Percentiles rank a stretch among this genome's conserved stretches.
phyloP scores from a whole-genome alignment of 768 basidiomycete species.

The Lentinus tigrinus region DNA sequence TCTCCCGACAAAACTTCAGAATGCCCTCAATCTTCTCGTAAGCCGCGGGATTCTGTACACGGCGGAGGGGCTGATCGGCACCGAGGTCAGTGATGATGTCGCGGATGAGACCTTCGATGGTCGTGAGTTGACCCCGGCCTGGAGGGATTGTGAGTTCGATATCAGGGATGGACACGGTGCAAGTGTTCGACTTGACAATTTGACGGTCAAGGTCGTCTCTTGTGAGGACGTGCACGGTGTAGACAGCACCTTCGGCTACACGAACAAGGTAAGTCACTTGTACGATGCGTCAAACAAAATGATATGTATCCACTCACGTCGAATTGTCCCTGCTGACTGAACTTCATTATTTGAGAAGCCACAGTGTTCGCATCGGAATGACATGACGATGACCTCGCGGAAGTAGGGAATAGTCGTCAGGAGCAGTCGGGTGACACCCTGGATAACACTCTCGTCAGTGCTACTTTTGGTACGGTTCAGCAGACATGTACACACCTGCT shows the following conservation, averaged over 20 bases:
- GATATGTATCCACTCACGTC: conserved; percentile 53
- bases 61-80: conserved; percentile 79
- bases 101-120: conserved; percentile 87
- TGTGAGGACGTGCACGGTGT: conserved; percentile 75
- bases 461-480: not conserved
- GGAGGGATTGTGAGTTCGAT: conserved; percentile 89
- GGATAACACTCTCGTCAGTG: conserved; percentile 15
- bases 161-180: conserved; percentile 83
- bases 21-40: conserved; percentile 75
- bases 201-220: conserved; percentile 87
- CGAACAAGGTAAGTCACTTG: not conserved
- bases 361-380: conserved; percentile 94
- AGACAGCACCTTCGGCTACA: conserved; percentile 78
- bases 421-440: conserved; percentile 88
- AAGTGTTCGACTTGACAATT: conserved; percentile 83
- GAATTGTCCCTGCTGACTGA: conserved; percentile 83
- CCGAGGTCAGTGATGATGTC: conserved; percentile 80
- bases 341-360: conserved; percentile 90
- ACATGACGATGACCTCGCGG: conserved; percentile 92
- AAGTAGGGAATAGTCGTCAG: conserved; percentile 96
- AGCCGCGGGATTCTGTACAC: conserved; percentile 70
- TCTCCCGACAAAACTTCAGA: conserved; percentile 59
- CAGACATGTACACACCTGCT: conserved; percentile 61
- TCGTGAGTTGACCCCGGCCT: conserved; percentile 91
- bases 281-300: not conserved